Evolutionary conservation across 805 yeast genomes (phyloP), one percentile per base, ranked within the genome.

Genomic region (Schwanniomyces polymorphus): DNA sequence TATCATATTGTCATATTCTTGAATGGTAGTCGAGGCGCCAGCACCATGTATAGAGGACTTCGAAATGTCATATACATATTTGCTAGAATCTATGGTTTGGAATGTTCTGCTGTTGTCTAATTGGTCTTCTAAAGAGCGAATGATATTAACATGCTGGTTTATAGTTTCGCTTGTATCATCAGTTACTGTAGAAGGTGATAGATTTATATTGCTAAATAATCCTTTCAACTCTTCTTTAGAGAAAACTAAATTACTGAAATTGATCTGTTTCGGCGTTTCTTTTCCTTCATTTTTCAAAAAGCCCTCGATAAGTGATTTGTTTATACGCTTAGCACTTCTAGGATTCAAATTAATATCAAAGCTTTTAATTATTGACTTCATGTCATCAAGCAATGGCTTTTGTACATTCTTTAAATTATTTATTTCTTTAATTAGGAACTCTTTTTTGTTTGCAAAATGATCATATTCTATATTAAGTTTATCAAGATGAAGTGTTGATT

Each of bases 371-470:
- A 70, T 51, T 7, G 31, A 17, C n/a, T 54, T 55, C 64, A 72
- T 68, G 41, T 70, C 58, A 25, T 67, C 69, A 21, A 73, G 53
- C 10, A 68, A 49, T 2, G 77, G 78, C 42, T 67, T 59, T 45
- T 71, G 69, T 7, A 60, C 58, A 9, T 58, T 56, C 33, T 53
- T 57, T 31, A 70, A 57, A 14, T 59, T 53, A n/a, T 54, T 53
- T 8, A 67, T 61, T 27, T 60, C 61, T 17, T 51, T 49, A 11
- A 54, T 43, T 4, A 62, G 42, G 4, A 27, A 33, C 3, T 49
- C 38, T 37, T 63, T 56, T 16, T 53, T 47, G 3, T 29, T 41
- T 3, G 50, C 23, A 10, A 72, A 51, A 7, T 48, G 49, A 12
- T 56, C 60, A 37, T 55, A 57, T 31, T 66, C 55, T 12, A 40